A percentile compares a stretch with the other conserved stretches of the same genome.
phyloP scores from a whole-genome alignment of 75 land plant species.

The Cupressus sempervirens region DNA sequence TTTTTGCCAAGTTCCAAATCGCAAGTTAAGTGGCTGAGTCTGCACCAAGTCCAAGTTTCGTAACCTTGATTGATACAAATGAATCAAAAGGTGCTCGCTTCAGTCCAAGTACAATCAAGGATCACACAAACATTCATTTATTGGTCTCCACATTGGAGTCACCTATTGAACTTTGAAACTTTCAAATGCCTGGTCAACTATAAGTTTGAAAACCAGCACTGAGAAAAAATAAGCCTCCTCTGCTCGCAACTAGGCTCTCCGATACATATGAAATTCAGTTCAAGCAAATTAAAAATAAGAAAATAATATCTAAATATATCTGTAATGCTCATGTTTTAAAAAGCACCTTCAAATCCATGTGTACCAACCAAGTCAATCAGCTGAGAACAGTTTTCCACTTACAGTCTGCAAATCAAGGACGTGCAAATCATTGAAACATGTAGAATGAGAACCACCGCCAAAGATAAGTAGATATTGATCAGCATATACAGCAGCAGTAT shows the following conservation, averaged over 20 bases:
- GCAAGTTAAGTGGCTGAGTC: too few species aligned
- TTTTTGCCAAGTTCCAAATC: too few species aligned
- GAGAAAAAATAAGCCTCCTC: neutral
- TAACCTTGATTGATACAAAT: neutral
- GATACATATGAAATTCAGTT: neutral
- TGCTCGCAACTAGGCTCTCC: neutral
- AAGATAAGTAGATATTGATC: slow-evolving; percentile 81
- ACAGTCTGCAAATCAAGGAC: slow-evolving; percentile 82
- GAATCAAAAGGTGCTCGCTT: neutral
- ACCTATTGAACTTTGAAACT: neutral
- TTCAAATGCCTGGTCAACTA: neutral
- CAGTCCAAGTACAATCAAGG: neutral
- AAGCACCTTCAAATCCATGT: neutral
- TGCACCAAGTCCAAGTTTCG: too few species aligned
- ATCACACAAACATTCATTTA: neutral
- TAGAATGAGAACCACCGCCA: slow-evolving; percentile 95
- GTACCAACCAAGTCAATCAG: neutral
- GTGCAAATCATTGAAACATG: slow-evolving; percentile 82
- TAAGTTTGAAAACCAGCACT: neutral
- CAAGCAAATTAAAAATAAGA: neutral
- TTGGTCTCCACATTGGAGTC: neutral
- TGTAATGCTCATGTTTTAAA: neutral
- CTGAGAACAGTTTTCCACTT: slow-evolving; percentile 16
- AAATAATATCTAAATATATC: neutral
- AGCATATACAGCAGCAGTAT: slow-evolving; percentile 73